Conservation (phyloP, 805 yeast genomes). For the Sungouiozyma intestinalis region DNA sequence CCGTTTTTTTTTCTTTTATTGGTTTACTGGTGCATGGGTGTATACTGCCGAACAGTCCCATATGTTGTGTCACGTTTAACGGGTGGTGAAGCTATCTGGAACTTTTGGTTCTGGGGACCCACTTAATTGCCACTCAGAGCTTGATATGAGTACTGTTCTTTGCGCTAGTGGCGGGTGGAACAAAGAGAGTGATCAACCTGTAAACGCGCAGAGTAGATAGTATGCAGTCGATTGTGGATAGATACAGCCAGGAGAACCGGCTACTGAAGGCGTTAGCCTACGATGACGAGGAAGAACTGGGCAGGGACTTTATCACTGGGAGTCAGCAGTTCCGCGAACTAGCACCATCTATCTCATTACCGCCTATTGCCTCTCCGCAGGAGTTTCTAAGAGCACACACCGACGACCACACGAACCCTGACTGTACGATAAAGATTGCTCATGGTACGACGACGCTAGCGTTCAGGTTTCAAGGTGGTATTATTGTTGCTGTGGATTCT, state of each 20-base stretch:
- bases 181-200: neutral
- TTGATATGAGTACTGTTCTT: too few relatives aligned
- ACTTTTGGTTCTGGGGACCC: too few relatives aligned
- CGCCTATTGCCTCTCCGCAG: constrained; percentile 82
- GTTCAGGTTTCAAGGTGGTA: constrained; percentile 91
- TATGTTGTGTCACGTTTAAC: too few relatives aligned
- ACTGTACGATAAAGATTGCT: constrained; percentile 89
- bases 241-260: constrained; percentile 14
- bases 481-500: constrained; percentile 92
- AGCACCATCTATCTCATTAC: constrained; percentile 57
- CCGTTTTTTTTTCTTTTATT: too few relatives aligned
- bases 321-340: constrained; percentile 22
- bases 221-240: constrained; percentile 30
- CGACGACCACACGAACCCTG: constrained; percentile 86
- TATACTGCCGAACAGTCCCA: too few relatives aligned
- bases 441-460: constrained; percentile 99
- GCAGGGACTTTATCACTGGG: constrained; percentile 29
- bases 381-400: constrained; percentile 96
- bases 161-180: too few relatives aligned
- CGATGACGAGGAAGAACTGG: constrained; percentile 25
- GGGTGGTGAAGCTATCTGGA: too few relatives aligned
- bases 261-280: constrained; percentile 21
- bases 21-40: too few relatives aligned
- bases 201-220: neutral
- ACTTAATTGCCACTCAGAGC: too few relatives aligned